These are phyloP conservation scores for Huntiella omanensis DNA, from an alignment of 2,329 filamentous ascomycete species.

Conservation along the genomic window DNA sequence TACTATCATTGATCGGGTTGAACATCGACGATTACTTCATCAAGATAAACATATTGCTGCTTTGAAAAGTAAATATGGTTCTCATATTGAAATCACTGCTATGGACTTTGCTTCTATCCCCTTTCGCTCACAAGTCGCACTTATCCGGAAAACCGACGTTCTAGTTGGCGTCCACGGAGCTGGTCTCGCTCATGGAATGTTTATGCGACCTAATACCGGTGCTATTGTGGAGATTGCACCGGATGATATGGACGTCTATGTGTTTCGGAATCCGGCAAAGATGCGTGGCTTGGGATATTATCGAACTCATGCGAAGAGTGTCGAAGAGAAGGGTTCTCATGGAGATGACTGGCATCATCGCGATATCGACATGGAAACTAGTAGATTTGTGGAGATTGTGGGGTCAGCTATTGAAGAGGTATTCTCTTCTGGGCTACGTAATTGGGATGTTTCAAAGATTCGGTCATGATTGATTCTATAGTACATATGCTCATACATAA, in stretches of 20 bases:
- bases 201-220: conserved; percentile 17
- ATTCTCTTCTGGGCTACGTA: conserved; percentile 4
- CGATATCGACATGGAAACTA: conserved; percentile 1
- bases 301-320: conserved; percentile 17
- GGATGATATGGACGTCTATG: conserved; percentile 11
- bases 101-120: conserved; percentile 22
- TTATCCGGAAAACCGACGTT: conserved; percentile 21
- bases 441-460: neutral
- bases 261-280: conserved; percentile 23
- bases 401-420: neutral
- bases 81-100: conserved; percentile 15
- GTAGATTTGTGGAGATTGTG: conserved; percentile 3
- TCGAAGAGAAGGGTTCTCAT: neutral
- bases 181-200: conserved; percentile 24
- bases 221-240: conserved; percentile 26
- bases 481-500: no score
- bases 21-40: conserved; percentile 17
- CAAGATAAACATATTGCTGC: conserved; percentile 16
- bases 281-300: conserved; percentile 22
- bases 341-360: conserved; percentile 7
- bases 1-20: conserved; percentile 20
- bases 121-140: conserved; percentile 20
- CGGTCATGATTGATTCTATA: no score
- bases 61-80: conserved; percentile 11
- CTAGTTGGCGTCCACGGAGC: conserved; percentile 26